Evolutionary conservation across 2,329 filamentous ascomycete genomes (phyloP), one percentile per base, ranked within the genome.

Genomic region (Chrysoporthe deuterocubensis): DNA sequence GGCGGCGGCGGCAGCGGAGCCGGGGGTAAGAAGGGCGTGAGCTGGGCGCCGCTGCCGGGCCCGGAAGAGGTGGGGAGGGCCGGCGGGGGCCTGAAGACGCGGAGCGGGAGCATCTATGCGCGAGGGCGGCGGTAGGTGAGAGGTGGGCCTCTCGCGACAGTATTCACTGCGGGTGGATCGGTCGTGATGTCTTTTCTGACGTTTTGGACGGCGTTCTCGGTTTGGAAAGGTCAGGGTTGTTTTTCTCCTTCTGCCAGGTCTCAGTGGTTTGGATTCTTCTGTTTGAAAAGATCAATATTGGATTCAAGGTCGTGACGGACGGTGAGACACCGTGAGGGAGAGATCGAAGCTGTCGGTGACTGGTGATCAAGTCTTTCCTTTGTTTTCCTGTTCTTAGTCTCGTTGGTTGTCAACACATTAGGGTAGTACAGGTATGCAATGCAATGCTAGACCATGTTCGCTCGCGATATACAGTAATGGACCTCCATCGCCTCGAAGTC

Each of bases 1-100:
- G 37, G 13, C 32, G 58, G 7, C 9, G 9, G 14, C 11, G 40
- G 57, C 16, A n/a, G 13, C 32, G 58, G 7, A 11, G n/a, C 40
- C 1, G 11, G 14, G 34, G 37, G n/a, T 18, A 40, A 21, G 61
- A 54, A 42, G 62, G 48, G 13, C 37, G 63, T 65, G 1, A 46
- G 42, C 40, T 65, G 54, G 54, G 63, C 42, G 11, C 52, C 63
- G 11, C 63, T 65, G 26, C 63, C 63, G 21, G 46, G 40, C 5
- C 52, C 59, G 26, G 42, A 65, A 32, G 63, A 63, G 18, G 14
- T 52, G 16, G 61, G 61, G 1, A 52, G 61, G 46, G 16, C 32
- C n/a, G 26, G 13, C 1, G 48, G 61, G 34, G 61, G 61, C 1
- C 14, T 54, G 61, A 54, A 44, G 46, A 63, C 61, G 34, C 40